These are phyloP conservation scores for Epichloe typhina DNA, from an alignment of 2,329 filamentous ascomycete species.

Conservation along the genomic window DNA sequence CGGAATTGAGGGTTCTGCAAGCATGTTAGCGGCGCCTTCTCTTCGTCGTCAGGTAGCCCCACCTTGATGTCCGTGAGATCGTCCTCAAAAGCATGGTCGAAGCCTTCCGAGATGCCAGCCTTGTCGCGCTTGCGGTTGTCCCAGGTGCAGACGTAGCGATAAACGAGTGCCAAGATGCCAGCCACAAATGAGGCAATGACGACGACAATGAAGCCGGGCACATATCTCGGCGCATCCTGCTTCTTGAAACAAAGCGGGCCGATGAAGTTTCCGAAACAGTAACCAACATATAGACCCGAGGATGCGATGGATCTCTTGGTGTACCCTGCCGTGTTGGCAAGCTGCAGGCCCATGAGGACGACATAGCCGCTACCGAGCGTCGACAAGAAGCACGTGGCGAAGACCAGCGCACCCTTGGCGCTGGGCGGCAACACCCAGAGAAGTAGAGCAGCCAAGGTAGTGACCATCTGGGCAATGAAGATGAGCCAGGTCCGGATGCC, in stretches of 20 bases:
- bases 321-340: constrained; percentile 14
- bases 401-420: background rate
- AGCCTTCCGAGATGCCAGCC: background rate
- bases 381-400: background rate
- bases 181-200: background rate
- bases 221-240: constrained; percentile 29
- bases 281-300: constrained; percentile 15
- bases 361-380: background rate
- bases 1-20: background rate
- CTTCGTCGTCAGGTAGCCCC: too few relatives aligned
- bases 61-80: background rate
- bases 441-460: background rate
- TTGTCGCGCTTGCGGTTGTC: background rate
- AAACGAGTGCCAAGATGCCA: background rate
- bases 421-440: background rate
- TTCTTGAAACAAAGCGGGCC: constrained; percentile 24
- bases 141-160: constrained; percentile 1
- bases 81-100: constrained; percentile 1
- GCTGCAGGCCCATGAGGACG: background rate
- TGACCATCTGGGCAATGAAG: background rate
- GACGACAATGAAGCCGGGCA: constrained; percentile 28
- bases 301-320: constrained; percentile 4
- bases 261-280: constrained; percentile 30
- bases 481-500: background rate
- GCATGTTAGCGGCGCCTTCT: background rate